Percentiles rank a stretch among this genome's conserved stretches.
phyloP scores from a whole-genome alignment of 139 green algal species.

The Diplosphaera chodatii region DNA sequence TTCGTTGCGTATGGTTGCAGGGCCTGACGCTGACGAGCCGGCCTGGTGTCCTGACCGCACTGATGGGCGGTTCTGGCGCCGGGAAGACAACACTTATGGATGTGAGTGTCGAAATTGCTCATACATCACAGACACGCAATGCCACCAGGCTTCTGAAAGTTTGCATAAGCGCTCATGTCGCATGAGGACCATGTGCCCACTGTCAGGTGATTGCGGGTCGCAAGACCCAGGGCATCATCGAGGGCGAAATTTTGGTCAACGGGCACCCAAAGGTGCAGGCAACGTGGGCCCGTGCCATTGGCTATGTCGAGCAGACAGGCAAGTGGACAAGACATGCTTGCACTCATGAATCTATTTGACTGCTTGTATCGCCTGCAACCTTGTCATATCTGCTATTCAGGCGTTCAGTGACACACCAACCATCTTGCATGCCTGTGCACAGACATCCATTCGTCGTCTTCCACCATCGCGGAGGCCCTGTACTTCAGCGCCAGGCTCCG shows the following conservation, averaged over 20 bases:
- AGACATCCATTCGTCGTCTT: background rate
- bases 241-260: constrained; percentile 60
- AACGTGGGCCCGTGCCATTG: constrained; percentile 57
- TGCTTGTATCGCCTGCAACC: too few species aligned
- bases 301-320: constrained; percentile 40
- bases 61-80: constrained; percentile 64
- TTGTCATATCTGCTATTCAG: too few species aligned
- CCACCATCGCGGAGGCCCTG: constrained; percentile 58
- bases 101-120: too few species aligned
- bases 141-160: too few species aligned
- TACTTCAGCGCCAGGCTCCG: constrained; percentile 59
- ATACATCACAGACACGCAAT: too few species aligned
- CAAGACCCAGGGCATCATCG: constrained; percentile 67
- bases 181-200: too few species aligned
- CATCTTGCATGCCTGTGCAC: too few species aligned
- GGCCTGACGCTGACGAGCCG: constrained; percentile 47
- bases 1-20: constrained; percentile 4
- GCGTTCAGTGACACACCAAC: too few species aligned
- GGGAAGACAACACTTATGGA: constrained; percentile 74
- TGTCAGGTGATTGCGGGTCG: constrained; percentile 65
- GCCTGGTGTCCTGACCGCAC: constrained; percentile 38
- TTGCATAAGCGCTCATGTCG: too few species aligned
- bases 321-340: background rate
- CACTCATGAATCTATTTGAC: too few species aligned
- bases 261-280: constrained; percentile 59